phyloP scores from a whole-genome alignment of 345 rosid species.

The Noccaea caerulescens region DNA sequence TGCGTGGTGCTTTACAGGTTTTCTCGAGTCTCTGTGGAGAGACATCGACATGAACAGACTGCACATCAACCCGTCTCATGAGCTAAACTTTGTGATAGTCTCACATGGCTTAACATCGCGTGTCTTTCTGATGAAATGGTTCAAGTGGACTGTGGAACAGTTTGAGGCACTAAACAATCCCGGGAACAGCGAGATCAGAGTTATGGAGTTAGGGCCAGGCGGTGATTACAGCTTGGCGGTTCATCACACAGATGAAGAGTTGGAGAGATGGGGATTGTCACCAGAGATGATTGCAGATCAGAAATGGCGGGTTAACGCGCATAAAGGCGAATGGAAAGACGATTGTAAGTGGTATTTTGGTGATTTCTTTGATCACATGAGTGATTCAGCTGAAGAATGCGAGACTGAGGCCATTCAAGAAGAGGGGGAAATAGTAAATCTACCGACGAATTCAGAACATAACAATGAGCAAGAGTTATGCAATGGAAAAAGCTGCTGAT shows the following conservation, averaged over 20 bases:
- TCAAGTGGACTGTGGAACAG: conserved; percentile 93
- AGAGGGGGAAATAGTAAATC: conserved; percentile 11
- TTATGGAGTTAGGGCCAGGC: conserved; percentile 79
- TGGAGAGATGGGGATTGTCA: conserved; percentile 79
- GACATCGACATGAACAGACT: conserved; percentile 90
- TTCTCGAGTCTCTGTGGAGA: conserved; percentile 96
- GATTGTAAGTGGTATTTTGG: conserved; percentile 69
- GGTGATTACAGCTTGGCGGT: conserved; percentile 90
- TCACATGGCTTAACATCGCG: conserved; percentile 81
- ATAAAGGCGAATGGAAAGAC: conserved; percentile 72
- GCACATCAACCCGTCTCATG: conserved; percentile 57
- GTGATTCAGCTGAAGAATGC: conserved; percentile 49
- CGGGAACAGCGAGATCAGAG: conserved; percentile 73
- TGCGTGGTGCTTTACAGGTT: conserved; percentile 51
- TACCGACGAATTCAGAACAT: conserved; percentile 27
- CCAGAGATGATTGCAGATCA: conserved; percentile 88
- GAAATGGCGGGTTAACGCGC: conserved; percentile 68
- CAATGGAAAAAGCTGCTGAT: conserved; percentile 37
- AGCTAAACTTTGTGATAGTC: conserved; percentile 81
- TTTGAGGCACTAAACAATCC: conserved; percentile 77
- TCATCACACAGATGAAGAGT: conserved; percentile 79
- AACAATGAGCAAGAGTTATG: conserved; percentile 32
- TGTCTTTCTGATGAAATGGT: conserved; percentile 98
- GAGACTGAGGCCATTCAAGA: conserved; percentile 31
- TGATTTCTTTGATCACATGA: conserved; percentile 60